A percentile compares a stretch with the other conserved stretches of the same genome.
Conservation (phyloP, 2,329 filamentous ascomycete genomes). For the Amphichorda felina region DNA sequence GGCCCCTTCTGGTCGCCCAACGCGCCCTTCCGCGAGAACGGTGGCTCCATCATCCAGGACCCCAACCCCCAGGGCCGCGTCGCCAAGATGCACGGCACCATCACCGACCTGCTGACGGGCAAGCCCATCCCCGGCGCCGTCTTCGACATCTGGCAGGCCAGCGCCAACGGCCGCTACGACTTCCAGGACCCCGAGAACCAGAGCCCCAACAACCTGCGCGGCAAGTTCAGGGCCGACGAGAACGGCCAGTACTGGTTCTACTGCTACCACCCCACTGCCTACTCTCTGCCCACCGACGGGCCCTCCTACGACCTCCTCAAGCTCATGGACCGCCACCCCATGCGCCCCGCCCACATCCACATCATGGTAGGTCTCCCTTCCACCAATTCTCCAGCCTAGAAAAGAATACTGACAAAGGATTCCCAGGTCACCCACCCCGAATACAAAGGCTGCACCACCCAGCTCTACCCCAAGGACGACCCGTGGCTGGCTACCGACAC, state of each 20-base stretch:
- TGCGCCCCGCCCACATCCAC: constrained; percentile 38
- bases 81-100: constrained; percentile 56
- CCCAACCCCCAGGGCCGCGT: constrained; percentile 44
- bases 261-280: constrained; percentile 63
- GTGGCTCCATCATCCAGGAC: constrained; percentile 55
- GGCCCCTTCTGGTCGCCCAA: constrained; percentile 70
- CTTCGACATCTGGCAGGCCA: constrained; percentile 71
- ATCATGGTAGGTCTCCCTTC: constrained; percentile 33
- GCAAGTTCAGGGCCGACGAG: constrained; percentile 61
- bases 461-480: constrained; percentile 62
- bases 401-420: no score
- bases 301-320: constrained; percentile 27
- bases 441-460: constrained; percentile 61
- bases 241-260: constrained; percentile 63
- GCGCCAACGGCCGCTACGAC: constrained; percentile 65
- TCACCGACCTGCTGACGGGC: constrained; percentile 53
- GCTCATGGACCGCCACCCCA: constrained; percentile 35
- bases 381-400: no score
- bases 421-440: constrained; percentile 47
- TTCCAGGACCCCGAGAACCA: constrained; percentile 64
- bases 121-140: constrained; percentile 55
- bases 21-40: constrained; percentile 58
- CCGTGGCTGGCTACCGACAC: constrained; percentile 42
- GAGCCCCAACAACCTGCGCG: constrained; percentile 61
- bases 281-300: constrained; percentile 56